These are phyloP conservation scores for Blastobotrys illinoisensis DNA, from an alignment of 1,139 yeast species.

Conservation along the genomic window DNA sequence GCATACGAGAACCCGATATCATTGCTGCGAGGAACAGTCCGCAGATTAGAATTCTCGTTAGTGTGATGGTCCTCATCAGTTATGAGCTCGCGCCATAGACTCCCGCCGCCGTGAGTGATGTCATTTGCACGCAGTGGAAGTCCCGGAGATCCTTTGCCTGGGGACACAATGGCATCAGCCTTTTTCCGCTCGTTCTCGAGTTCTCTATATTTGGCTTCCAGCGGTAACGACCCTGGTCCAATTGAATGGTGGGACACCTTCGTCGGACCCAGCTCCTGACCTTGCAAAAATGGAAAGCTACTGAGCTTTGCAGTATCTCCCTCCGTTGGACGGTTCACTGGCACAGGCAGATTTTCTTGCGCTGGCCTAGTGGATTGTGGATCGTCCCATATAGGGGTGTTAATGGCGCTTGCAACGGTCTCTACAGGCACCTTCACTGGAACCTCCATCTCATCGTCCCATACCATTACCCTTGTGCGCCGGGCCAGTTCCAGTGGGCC, in stretches of 20 bases:
- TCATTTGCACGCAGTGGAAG: not conserved
- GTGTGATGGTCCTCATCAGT: constrained; percentile 6
- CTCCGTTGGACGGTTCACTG: too few relatives aligned
- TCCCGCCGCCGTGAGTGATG: constrained; percentile 9
- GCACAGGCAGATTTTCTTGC: constrained; percentile 4
- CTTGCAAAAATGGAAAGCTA: constrained; percentile 4
- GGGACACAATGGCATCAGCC: not conserved
- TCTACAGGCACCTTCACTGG: constrained; percentile 38
- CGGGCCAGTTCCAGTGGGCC: constrained; percentile 68
- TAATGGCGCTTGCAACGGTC: constrained; percentile 18
- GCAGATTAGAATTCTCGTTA: constrained; percentile 5
- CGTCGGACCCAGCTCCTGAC: not conserved
- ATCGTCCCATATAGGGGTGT: constrained; percentile 18
- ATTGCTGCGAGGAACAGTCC: constrained; percentile 12
- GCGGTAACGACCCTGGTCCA: constrained; percentile 1
- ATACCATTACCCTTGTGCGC: constrained; percentile 50
- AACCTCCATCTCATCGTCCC: constrained; percentile 59
- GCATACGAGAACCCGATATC: constrained; percentile 31
- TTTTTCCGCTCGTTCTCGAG: constrained; percentile 2
- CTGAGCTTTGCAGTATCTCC: constrained; percentile 4
- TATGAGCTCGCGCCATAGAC: constrained; percentile 15
- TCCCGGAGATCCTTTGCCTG: constrained; percentile 2
- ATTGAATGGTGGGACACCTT: not conserved
- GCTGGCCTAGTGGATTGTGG: constrained; percentile 2
- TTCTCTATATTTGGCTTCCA: constrained; percentile 4